Base-by-base conservation (phyloP, 345 rosid species). In the Mallotus nudiflorus region DNA sequence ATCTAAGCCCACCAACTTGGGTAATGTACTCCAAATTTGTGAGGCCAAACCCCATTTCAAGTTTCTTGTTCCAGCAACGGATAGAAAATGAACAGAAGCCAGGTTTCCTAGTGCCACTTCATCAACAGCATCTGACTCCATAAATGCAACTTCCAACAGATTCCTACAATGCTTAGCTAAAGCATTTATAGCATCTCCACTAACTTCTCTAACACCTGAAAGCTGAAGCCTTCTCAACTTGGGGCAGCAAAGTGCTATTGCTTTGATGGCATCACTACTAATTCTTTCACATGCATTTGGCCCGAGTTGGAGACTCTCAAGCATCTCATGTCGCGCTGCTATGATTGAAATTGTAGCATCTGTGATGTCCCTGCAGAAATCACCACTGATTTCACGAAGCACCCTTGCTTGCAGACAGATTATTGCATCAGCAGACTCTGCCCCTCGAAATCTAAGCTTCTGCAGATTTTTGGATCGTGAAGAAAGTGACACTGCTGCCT, bases 191-290 rank as follows among this genome's bases (percentile, higher is more conserved):
- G 79, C 85, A 3, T 74, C 84, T 25, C 54, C 65, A 40, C 44
- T 64, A 39, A 81, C 49, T 40, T 81, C 80, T 62, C 71, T 67
- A 65, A 78, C 69, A 29, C 85, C 85, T 6, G 82, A 69, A 24
- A 81, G 70, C 67, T 62, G 73, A 35, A 82, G 82, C 56, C 45
- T 82, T 46, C 29, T 66, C 64, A 82, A 76, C 22, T 57, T 72
- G 35, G 85, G 75, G 60, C 82, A 82, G 61, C 82, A 82, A 62
- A 54, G 42, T 22, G 85, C 82, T 72, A 78, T 42, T 42, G 75
- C 78, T 75, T 75, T 75, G 63, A 78, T 78, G 6, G 76, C 85
- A 66, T 82, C 82, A 39, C 82, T 78, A 18, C 75, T 82, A 22
- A 82, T 73, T 59, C 72, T 78, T 59, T 81, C 78, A 66, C 82